Evolutionary conservation across 2,329 filamentous ascomycete genomes (phyloP), one percentile per base, ranked within the genome.

Genomic region (Diaporthe helianthi): DNA sequence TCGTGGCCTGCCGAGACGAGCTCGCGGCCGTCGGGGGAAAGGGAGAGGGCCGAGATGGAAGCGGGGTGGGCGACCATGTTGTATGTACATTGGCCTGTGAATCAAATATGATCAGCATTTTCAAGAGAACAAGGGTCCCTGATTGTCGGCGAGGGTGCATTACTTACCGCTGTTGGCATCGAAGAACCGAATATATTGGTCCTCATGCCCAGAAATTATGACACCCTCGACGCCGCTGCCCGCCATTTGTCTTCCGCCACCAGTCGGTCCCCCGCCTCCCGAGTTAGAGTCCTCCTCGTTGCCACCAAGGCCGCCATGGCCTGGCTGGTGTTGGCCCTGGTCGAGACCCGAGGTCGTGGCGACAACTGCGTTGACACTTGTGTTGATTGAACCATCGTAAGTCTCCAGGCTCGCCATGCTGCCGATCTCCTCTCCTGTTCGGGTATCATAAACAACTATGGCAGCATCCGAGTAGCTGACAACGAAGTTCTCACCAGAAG

Each of bases 11-110:
- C 96, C 54, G 94, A 98, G 60, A 99, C 95, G 13, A 98, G 90
- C 83, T 99, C 96, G 69, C 92, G 90, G 54, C 95, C 94, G 77
- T 98, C 95, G 17, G 95, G 96, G 74, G 93, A 97, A 24, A 99
- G 87, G 0, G 93, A 97, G 6, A 99, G 86, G 31, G 93, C 92
- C 1, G 96, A 97, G 73, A 99, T 98, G 68, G 96, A 91, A 3
- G 94, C 92, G 0, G 96, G 94, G 76, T 99, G 96, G 7, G 96
- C 96, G 70, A 98, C 89, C 96, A 99, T 99, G 76, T 92, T 97
- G 81, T 99, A 99, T 73, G 96, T 98, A 82, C 94, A 98, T 93
- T 99, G 96, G 69, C 96, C 96, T 98, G 73, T n/a, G 9, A 13
- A 13, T n/a, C 8, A 31, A 15, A 65, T 15, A 4, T 10, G 31